Percentiles rank a stretch among this genome's conserved stretches.
Evolutionary conservation across 2,329 filamentous ascomycete genomes (phyloP).

Genomic region (Didymella segeticola): DNA sequence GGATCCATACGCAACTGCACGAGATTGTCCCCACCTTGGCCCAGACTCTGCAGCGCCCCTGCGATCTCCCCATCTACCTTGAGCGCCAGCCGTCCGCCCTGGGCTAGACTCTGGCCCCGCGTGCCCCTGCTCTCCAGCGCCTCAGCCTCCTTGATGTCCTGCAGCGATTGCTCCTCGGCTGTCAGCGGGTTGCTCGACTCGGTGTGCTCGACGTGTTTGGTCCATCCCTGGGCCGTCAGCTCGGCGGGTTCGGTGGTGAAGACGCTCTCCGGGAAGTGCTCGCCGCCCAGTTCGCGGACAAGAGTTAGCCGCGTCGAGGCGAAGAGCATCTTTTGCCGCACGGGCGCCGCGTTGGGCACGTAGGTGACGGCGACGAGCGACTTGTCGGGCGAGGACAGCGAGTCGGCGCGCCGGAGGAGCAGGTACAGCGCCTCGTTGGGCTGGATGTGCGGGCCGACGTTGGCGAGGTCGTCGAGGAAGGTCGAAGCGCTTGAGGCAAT

Average conservation of each 20-base stretch:
- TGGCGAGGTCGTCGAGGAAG: constrained; percentile 70
- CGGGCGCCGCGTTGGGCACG: constrained; percentile 77
- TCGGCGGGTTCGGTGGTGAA: constrained; percentile 75
- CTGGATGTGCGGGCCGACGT: constrained; percentile 69
- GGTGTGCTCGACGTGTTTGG: constrained; percentile 73
- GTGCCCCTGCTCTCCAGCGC: constrained; percentile 76
- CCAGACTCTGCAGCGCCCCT: constrained; percentile 67
- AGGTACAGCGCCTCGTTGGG: constrained; percentile 74
- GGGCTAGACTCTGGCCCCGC: constrained; percentile 53
- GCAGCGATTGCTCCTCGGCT: constrained; percentile 75
- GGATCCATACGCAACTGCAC: constrained; percentile 79
- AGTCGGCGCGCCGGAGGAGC: constrained; percentile 72
- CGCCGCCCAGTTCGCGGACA: constrained; percentile 76
- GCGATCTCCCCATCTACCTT: constrained; percentile 68
- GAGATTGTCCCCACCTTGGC: constrained; percentile 58
- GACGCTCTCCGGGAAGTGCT: constrained; percentile 78
- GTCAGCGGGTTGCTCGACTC: constrained; percentile 72
- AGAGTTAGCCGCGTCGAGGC: constrained; percentile 78
- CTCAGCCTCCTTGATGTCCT: constrained; percentile 77
- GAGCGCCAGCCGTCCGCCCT: constrained; percentile 54
- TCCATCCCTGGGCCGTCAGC: constrained; percentile 72
- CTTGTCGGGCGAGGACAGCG: constrained; percentile 47
- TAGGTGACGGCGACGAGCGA: constrained; percentile 74
- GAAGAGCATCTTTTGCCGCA: constrained; percentile 87
- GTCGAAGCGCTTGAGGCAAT: constrained; percentile 59